Evolutionary conservation across 176 grass and related monocot genomes (phyloP), one percentile per base, ranked within the genome.

Genomic region (Eragrostis curvula): DNA sequence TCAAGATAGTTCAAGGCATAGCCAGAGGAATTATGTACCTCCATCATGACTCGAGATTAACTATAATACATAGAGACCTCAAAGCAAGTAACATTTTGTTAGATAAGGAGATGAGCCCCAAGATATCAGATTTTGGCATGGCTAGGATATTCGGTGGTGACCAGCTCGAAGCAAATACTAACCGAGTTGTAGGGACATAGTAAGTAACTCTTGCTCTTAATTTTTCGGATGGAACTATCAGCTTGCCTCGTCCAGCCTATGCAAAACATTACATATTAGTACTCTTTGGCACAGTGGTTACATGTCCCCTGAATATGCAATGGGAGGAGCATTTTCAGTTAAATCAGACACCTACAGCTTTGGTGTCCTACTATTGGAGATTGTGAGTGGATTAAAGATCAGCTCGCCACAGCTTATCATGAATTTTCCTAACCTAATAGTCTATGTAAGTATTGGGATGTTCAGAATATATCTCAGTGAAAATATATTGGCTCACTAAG

Each of bases 111-210:
- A 84, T 93, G 70, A 85, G 3, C 0, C 80, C 91, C 0, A 93
- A 92, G 55, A 93, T 93, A 77, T 93, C 91, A n/a, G 91, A 93
- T 74, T 93, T 93, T 10, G 86, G 90, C 3, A 92, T 85, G 65
- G 90, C 82, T 66, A 85, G 73, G 18, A 85, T 88, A 16, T 92
- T 89, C 47, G 27, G 69, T 9, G 41, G 77, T 0, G 77, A 78
- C 17, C 39, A 87, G 20, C 23, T 56, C 24, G 56, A 76, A 66
- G 90, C 24, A 84, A 89, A 48, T 39, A 89, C 84, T 15, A 67
- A 49, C 6, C 77, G 69, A 3, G 74, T 92, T 87, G 84, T 81
- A 2, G 84, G 90, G 36, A 92, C 90, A 8, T 83, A 86, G 87
- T 92, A 24, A 87, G 84, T 78, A 75, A 57, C 21, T 18, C 5